phyloP scores from a whole-genome alignment of 148 eudicot genomes.

The Amaranthus hypochondriacus region DNA sequence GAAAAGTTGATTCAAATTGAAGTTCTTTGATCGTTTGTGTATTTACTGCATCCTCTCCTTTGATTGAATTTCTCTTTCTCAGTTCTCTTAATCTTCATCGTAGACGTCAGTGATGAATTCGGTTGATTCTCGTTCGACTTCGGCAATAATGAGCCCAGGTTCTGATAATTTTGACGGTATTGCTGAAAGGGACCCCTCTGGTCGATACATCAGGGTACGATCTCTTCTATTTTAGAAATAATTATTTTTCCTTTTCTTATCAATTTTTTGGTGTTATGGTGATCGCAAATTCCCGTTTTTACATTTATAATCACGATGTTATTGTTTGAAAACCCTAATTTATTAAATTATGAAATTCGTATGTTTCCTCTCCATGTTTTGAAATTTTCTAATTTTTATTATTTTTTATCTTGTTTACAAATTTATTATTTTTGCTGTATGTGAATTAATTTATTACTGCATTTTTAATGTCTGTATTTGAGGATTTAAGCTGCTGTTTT shows the following conservation, averaged over 20 bases:
- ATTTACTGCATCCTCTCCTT: background rate
- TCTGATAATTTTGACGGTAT: slow-evolving; percentile 36
- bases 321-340: too few relatives aligned
- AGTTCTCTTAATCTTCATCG: slow-evolving; percentile 1
- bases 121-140: slow-evolving; percentile 17
- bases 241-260: background rate
- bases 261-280: background rate
- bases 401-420: too few relatives aligned
- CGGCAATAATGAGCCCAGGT: slow-evolving; percentile 19
- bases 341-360: too few relatives aligned
- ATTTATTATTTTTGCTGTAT: too few relatives aligned
- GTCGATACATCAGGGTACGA: slow-evolving; percentile 53
- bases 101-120: slow-evolving; percentile 27
- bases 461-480: too few relatives aligned
- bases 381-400: too few relatives aligned
- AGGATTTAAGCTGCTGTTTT: too few relatives aligned
- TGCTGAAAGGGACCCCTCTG: slow-evolving; percentile 51
- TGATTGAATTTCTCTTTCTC: background rate
- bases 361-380: too few relatives aligned
- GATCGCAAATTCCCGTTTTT: background rate
- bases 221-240: background rate
- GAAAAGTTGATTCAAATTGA: slow-evolving; percentile 1
- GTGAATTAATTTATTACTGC: too few relatives aligned
- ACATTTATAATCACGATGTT: too few relatives aligned
- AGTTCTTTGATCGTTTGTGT: slow-evolving; percentile 16